These are phyloP conservation scores for Metschnikowia similis DNA, from an alignment of 805 yeast species.

Conservation along the genomic window DNA sequence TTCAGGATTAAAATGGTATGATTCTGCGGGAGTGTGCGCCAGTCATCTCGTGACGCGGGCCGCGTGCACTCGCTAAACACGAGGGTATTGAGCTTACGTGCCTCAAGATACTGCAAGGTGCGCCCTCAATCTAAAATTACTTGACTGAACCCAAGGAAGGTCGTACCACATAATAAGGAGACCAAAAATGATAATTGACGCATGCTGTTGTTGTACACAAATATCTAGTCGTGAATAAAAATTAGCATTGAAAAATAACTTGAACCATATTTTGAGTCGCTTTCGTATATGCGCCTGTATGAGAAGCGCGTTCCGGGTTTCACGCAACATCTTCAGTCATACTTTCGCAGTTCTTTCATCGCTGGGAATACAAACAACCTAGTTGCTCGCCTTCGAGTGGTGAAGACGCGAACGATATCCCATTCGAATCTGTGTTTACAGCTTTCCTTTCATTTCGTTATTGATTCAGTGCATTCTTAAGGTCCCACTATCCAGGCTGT, in stretches of 20 bases:
- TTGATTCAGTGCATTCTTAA: background rate
- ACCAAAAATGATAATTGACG: background rate
- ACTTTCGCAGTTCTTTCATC: background rate
- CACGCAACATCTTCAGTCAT: background rate
- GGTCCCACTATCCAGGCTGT: background rate
- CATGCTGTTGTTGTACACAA: fast-evolving
- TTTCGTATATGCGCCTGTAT: slow-evolving; percentile 1
- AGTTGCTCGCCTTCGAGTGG: background rate
- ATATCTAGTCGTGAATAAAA: background rate
- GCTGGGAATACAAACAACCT: too few relatives aligned
- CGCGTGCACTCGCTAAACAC: background rate
- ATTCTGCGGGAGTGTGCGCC: background rate
- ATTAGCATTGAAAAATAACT: background rate
- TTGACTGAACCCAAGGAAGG: background rate
- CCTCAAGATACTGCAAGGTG: background rate
- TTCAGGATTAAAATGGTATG: background rate
- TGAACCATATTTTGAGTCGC: background rate
- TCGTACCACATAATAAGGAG: background rate
- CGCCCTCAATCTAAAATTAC: too few relatives aligned
- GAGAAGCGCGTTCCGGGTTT: slow-evolving; percentile 1
- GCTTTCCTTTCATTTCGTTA: background rate
- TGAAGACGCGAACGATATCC: background rate
- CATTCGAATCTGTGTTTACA: background rate
- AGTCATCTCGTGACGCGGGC: background rate
- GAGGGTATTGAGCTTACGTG: background rate